A percentile compares a stretch with the other conserved stretches of the same genome.
Evolutionary conservation across 148 eudicot genomes (phyloP).

Genomic region (Fallopia convolvulus): DNA sequence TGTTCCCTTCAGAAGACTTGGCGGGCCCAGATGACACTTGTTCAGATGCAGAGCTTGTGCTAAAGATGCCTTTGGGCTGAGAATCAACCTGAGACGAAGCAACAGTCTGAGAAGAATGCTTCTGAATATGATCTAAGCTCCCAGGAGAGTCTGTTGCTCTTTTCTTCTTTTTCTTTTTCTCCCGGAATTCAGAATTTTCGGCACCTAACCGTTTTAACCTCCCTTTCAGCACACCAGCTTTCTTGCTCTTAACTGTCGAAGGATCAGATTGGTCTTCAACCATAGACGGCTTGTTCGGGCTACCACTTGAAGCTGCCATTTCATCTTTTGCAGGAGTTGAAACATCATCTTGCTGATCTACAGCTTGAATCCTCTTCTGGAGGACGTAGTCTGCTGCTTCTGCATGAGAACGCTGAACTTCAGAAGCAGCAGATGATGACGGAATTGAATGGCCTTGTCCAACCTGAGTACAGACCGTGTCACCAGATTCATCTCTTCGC

Average conservation of each 20-base stretch:
- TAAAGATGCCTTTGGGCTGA: background rate
- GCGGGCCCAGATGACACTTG: background rate
- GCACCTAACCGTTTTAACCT: background rate
- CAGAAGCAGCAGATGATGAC: conserved; percentile 19
- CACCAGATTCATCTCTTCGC: conserved; percentile 52
- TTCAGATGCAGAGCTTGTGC: background rate
- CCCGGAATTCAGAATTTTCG: conserved; percentile 22
- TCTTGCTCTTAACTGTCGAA: background rate
- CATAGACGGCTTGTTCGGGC: background rate
- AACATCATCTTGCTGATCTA: conserved; percentile 1
- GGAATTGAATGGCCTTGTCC: conserved; percentile 22
- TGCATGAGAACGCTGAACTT: conserved; percentile 25
- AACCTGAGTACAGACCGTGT: conserved; percentile 19
- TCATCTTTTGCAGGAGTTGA: conserved; percentile 13
- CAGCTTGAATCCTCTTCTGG: conserved; percentile 39
- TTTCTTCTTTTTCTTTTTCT: conserved; percentile 37
- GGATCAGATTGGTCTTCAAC: background rate
- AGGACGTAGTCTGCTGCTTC: conserved; percentile 34
- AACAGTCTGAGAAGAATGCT: background rate
- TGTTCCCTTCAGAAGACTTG: conserved; percentile 13
- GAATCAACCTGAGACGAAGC: background rate
- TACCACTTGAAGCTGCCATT: conserved; percentile 12
- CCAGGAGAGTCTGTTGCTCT: conserved; percentile 26
- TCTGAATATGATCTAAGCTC: background rate
- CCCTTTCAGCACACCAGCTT: background rate